Evolutionary conservation across 495 filamentous ascomycete genomes (phyloP).

Genomic region (Podospora pseudopauciseta): DNA sequence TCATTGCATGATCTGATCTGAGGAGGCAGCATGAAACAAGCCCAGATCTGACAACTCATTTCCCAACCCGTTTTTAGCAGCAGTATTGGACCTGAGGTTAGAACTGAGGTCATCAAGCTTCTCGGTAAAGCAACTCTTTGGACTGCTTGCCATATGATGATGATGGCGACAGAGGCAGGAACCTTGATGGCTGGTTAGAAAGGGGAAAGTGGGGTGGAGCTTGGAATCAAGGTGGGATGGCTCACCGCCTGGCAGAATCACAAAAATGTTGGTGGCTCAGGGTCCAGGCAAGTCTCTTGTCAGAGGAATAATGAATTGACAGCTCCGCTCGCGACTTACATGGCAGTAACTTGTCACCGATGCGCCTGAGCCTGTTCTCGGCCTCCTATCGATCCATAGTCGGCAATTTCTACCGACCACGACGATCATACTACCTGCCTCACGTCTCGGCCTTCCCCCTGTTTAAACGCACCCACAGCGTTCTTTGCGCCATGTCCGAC

Average conservation of each 20-base stretch:
- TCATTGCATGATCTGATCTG: not conserved
- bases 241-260: constrained; percentile 26
- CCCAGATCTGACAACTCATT: no score
- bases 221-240: not conserved
- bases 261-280: constrained; percentile 6
- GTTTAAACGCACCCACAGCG: not conserved
- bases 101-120: not conserved
- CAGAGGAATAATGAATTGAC: not conserved
- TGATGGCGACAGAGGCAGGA: not conserved
- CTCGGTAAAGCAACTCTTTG: not conserved
- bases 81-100: not conserved
- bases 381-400: constrained; percentile 14
- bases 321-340: not conserved
- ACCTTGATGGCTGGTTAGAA: not conserved
- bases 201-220: constrained; percentile 1
- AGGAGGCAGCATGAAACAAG: not conserved
- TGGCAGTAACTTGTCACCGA: constrained; percentile 4
- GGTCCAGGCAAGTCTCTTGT: not conserved
- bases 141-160: not conserved
- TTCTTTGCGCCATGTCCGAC: constrained; percentile 29
- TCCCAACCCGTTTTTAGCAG: not conserved
- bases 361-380: constrained; percentile 13
- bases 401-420: constrained; percentile 10
- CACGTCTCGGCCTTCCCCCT: not conserved
- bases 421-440: not conserved